Conservation (phyloP, 805 yeast genomes). For the Hanseniaspora vineae region DNA sequence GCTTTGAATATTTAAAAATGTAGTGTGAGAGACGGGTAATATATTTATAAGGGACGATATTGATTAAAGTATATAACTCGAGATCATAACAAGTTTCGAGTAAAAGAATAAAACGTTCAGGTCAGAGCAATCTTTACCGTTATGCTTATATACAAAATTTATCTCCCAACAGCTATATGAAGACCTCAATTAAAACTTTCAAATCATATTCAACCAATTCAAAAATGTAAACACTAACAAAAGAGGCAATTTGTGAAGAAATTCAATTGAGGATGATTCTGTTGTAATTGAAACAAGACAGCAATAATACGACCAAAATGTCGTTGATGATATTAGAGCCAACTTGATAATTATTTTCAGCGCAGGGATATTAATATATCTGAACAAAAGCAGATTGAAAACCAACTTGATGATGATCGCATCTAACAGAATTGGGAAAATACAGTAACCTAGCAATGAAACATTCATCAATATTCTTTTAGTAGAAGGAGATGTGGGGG, state of each 20-base stretch:
- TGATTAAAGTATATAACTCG: no score
- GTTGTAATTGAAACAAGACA: constrained; percentile 1
- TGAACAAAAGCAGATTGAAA: constrained; percentile 15
- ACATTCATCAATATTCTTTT: constrained; percentile 16
- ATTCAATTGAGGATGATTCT: constrained; percentile 1
- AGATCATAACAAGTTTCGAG: no score
- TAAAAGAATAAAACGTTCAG: no score
- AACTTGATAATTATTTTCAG: constrained; percentile 1
- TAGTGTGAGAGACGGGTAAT: no score
- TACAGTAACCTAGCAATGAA: constrained; percentile 22
- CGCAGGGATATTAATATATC: constrained; percentile 1
- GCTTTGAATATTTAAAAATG: no score
- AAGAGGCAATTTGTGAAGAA: constrained; percentile 1
- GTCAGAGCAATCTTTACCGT: no score
- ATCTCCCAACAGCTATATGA: not conserved
- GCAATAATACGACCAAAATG: constrained; percentile 4
- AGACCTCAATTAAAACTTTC: not conserved
- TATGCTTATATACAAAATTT: no score
- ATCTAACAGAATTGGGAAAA: constrained; percentile 22
- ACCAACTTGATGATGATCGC: constrained; percentile 15
- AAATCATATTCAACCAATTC: constrained; percentile 3
- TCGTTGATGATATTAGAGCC: not conserved
- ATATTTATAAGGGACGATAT: no score
- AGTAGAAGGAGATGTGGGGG: not conserved
- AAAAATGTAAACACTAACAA: constrained; percentile 1